Base-by-base conservation (phyloP, 345 rosid species). In the Salix brachista region DNA sequence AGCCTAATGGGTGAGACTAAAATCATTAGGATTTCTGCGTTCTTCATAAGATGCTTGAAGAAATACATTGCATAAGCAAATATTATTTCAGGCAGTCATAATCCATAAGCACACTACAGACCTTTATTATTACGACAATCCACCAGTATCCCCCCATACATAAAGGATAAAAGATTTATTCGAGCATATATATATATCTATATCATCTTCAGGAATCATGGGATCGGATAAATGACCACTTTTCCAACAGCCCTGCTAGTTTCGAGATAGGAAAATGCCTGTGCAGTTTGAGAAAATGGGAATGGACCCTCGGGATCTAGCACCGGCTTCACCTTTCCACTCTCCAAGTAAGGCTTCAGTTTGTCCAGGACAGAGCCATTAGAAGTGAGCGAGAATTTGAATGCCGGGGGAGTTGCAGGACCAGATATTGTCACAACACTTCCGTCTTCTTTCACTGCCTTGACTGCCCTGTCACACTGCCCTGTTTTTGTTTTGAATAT, bases 361-460 rank as follows among this genome's bases (percentile, higher is more conserved):
- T 62, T 77, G 10, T 70, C 75, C 71, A 77, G 17, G 16, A 48
- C 70, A 28, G 61, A 7, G 9, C 80, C 80, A 44, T 71, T 72
- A 18, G 80, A 77, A n/a, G 70, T 77, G 65, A 70, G 13, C 2
- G 23, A 0, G 26, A 77, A 77, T 4, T 16, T 25, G 23, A 42
- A 21, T 48, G 80, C 80, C 23, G 80, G 80, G 8, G 75, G 70
- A 21, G 48, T 70, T 10, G 62, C 19, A 30, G 54, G 44, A 10
- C 79, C 79, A 2, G 23, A 7, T 64, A 77, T 77, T 32, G 69
- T 52, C 62, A 64, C 80, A 5, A 70, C 80, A 28, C 75, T 25
- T 61, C 80, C 80, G 30, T 73, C 79, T 69, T 69, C 68, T 69
- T 76, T 76, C 73, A 71, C 80, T 46, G 75, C 80, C 67, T 77